These are phyloP conservation scores for Chaetomium tenue DNA, from an alignment of 495 filamentous ascomycete genomes.

Conservation along the genomic window DNA sequence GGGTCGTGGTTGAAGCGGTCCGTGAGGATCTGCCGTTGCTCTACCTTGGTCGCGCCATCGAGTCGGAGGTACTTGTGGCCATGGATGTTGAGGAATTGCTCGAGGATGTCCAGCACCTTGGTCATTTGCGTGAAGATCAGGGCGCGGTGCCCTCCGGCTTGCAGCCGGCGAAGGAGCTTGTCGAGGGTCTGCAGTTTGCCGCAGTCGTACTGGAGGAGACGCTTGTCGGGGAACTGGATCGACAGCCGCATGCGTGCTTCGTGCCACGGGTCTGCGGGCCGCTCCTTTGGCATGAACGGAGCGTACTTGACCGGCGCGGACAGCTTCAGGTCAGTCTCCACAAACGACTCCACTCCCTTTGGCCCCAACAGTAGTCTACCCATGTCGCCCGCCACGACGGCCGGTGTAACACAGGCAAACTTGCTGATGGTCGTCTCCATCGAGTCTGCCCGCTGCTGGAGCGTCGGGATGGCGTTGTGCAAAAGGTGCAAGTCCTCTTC, in stretches of 20 bases:
- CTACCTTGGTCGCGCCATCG: constrained; percentile 90
- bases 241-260: constrained; percentile 88
- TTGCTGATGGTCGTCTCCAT: constrained; percentile 76
- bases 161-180: constrained; percentile 78
- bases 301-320: constrained; percentile 46
- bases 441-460: constrained; percentile 66
- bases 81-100: constrained; percentile 97
- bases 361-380: constrained; percentile 61
- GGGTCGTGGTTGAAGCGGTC: constrained; percentile 96
- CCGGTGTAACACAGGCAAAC: constrained; percentile 88
- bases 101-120: constrained; percentile 94
- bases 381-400: constrained; percentile 77
- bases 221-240: constrained; percentile 95
- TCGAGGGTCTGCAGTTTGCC: constrained; percentile 94
- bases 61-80: constrained; percentile 89
- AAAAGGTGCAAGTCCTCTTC: constrained; percentile 67
- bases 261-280: constrained; percentile 76
- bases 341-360: constrained; percentile 59
- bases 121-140: constrained; percentile 99
- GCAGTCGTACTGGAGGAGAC: constrained; percentile 94
- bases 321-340: constrained; percentile 48
- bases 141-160: constrained; percentile 86
- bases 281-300: constrained; percentile 53
- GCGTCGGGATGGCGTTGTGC: constrained; percentile 66
- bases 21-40: constrained; percentile 91